These are phyloP conservation scores for Lentinula sp. DNA, from an alignment of 768 basidiomycete species.

Conservation along the genomic window DNA sequence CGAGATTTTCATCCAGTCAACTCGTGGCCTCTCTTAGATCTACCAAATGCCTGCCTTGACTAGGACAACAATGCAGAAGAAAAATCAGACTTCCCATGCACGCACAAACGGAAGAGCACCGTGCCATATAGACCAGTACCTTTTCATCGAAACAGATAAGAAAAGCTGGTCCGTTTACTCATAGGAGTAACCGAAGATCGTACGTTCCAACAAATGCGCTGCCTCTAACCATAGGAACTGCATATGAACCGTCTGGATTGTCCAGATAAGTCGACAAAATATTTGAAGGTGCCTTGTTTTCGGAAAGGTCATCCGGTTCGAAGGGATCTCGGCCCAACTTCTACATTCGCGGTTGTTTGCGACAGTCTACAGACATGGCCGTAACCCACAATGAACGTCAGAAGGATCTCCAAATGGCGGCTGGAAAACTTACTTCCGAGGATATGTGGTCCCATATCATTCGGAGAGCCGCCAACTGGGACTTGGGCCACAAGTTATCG, in stretches of 20 bases:
- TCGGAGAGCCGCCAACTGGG: background rate
- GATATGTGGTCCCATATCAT: background rate
- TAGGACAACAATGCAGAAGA: background rate
- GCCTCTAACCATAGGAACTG: too few relatives aligned
- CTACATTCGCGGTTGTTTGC: background rate
- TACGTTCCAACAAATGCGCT: background rate
- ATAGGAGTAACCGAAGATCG: background rate
- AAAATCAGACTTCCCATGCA: background rate
- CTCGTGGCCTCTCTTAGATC: background rate
- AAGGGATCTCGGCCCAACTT: background rate
- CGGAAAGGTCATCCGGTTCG: background rate
- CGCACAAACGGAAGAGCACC: background rate
- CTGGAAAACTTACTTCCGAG: background rate
- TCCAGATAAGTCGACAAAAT: background rate
- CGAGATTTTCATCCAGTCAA: background rate
- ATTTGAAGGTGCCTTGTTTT: background rate
- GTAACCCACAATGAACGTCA: background rate
- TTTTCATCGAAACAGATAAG: background rate
- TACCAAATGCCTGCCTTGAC: background rate
- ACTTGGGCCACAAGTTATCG: background rate
- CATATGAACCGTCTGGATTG: background rate
- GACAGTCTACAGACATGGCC: background rate
- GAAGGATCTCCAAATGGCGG: background rate
- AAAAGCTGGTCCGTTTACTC: background rate
- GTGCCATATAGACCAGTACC: background rate